Conservation (phyloP, 1,284 basidiomycete genomes). For the Tylopilus orsonianus region DNA sequence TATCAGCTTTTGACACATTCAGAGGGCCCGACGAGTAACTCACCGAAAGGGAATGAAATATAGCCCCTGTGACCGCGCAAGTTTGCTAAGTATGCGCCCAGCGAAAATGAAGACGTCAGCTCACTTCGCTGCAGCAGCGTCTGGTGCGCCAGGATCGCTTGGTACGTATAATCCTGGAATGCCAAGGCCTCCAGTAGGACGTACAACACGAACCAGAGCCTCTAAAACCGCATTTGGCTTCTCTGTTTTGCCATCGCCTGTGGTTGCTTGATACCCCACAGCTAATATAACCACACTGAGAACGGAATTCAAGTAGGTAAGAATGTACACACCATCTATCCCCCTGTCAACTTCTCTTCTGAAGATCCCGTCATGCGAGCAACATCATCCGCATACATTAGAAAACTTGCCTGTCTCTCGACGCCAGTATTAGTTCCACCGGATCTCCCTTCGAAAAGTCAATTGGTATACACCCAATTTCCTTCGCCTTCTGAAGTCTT, state of each 20-base stretch:
- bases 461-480: constrained; percentile 51
- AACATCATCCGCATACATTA: no score
- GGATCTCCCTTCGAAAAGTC: constrained; percentile 37
- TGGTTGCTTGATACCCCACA: neutral
- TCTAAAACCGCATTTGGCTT: constrained; percentile 7
- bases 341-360: no score
- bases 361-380: no score
- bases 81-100: neutral
- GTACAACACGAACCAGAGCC: neutral
- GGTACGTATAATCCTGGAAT: constrained; percentile 5
- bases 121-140: constrained; percentile 2
- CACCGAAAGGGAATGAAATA: constrained; percentile 10
- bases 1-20: neutral
- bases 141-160: constrained; percentile 7
- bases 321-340: constrained; percentile 5
- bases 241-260: constrained; percentile 7
- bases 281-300: neutral
- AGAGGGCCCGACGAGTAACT: neutral
- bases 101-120: neutral
- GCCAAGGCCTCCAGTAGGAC: constrained; percentile 3
- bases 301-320: neutral
- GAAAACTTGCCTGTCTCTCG: constrained; percentile 1
- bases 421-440: no score
- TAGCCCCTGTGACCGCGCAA: constrained; percentile 1
- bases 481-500: constrained; percentile 40